Base-by-base conservation (phyloP, 2,329 filamentous ascomycete species). In the Hypoxylon sp. region DNA sequence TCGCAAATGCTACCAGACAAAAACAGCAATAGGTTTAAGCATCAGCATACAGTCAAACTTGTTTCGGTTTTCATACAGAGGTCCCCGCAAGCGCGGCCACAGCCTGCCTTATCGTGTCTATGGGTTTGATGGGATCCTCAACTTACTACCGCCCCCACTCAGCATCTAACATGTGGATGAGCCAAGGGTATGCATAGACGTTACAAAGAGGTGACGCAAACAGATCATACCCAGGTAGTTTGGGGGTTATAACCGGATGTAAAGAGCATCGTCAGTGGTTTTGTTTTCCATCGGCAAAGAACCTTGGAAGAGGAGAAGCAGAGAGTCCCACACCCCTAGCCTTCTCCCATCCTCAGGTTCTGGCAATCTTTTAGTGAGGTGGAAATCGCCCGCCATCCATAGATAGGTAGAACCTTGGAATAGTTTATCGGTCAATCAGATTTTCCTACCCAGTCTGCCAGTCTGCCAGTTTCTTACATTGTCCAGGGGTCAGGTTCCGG, bases 201-300 rank as follows among this genome's bases (percentile, higher is more conserved):
- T 17, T 62, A 70, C 61, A 68, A 70, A 65, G 64, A 58, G 22
- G 55, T 51, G 53, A 64, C 61, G 57, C 61, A 64, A 64, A 68
- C 68, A 68, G 56, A 35, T 57, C 27, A 54, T 22, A 57, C 17
- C 20, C 13, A 30, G 27, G 14, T 6, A n/a, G 14, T 49, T 53
- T 17, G 27, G 22, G 42, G 33, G 37, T 27, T 44, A 51, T 44
- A 51, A n/a, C 25, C 27, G 42, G 25, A 54, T 44, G 35, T 58
- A 40, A 55, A 58, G 50, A 59, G 8, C 17, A 54, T 61, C 46
- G 17, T 53, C 40, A 57, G 61, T 25, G 35, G 53, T 30, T 27
- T 7, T 42, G 7, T 40, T 64, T 30, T 40, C 60, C 40, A 56
- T 51, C 33, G 35, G 54, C 46, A 64, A 66, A 51, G 44, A 58